Evolutionary conservation across 306 rosid genomes (phyloP).

Genomic region (Rosa chinensis): DNA sequence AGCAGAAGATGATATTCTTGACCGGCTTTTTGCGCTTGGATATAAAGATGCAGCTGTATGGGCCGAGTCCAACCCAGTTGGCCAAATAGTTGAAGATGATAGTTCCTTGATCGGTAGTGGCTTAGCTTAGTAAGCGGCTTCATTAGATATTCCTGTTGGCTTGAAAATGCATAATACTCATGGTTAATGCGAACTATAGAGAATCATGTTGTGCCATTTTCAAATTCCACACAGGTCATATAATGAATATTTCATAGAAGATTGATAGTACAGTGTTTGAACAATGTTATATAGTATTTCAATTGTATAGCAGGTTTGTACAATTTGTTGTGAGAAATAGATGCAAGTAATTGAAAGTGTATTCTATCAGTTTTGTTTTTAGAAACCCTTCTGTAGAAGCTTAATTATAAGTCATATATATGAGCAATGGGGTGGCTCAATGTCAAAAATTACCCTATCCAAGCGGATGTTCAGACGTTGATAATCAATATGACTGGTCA

Average conservation of each 20-base stretch:
- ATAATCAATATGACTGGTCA: too few relatives aligned
- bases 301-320: slow-evolving; percentile 20
- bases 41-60: slow-evolving; percentile 83
- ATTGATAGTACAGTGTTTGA: background rate
- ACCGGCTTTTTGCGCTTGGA: slow-evolving; percentile 76
- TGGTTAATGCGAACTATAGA: background rate
- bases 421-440: too few relatives aligned
- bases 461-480: too few relatives aligned
- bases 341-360: background rate
- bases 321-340: background rate
- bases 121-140: slow-evolving; percentile 23
- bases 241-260: slow-evolving; percentile 3
- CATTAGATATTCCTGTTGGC: background rate
- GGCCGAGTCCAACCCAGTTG: slow-evolving; percentile 79
- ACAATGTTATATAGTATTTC: background rate
- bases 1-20: slow-evolving; percentile 77
- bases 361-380: background rate
- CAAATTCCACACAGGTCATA: slow-evolving; percentile 17
- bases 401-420: too few relatives aligned
- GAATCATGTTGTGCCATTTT: slow-evolving; percentile 23
- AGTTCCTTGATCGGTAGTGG: slow-evolving; percentile 30
- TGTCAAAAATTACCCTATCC: too few relatives aligned
- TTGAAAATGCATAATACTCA: slow-evolving; percentile 17
- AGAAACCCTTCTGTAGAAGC: background rate
- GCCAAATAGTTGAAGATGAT: slow-evolving; percentile 52